Evolutionary conservation across 805 yeast species (phyloP).

Genomic region (Pichia exigua): DNA sequence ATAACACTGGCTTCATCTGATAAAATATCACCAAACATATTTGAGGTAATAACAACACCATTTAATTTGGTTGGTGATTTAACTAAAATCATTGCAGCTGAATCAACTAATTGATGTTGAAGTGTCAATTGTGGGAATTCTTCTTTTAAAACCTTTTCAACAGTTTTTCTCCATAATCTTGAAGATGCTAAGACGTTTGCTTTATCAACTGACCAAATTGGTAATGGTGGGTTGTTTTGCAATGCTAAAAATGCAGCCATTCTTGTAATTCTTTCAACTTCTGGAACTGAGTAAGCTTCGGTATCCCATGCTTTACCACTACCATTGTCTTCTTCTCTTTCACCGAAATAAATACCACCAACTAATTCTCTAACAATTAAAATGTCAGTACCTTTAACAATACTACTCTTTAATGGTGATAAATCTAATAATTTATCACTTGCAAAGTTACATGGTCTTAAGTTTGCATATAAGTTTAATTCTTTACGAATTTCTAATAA

Average conservation of each 20-base stretch:
- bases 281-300: slow-evolving; percentile 84
- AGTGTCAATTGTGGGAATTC: slow-evolving; percentile 87
- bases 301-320: slow-evolving; percentile 87
- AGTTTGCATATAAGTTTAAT: slow-evolving; percentile 86
- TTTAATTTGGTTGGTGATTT: slow-evolving; percentile 86
- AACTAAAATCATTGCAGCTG: slow-evolving; percentile 97
- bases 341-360: slow-evolving; percentile 98
- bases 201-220: slow-evolving; percentile 93
- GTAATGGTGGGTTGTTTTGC: slow-evolving; percentile 89
- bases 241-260: slow-evolving; percentile 97
- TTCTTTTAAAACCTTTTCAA: slow-evolving; percentile 69
- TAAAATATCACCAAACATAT: slow-evolving; percentile 98
- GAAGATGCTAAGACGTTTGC: slow-evolving; percentile 96
- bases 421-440: slow-evolving; percentile 75
- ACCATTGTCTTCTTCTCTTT: slow-evolving; percentile 86
- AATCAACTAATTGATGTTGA: slow-evolving; percentile 94
- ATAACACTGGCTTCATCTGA: slow-evolving; percentile 97
- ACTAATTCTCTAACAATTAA: slow-evolving; percentile 93
- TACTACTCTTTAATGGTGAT: slow-evolving; percentile 80
- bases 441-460: slow-evolving; percentile 93
- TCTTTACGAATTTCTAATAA: slow-evolving; percentile 90
- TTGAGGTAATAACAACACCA: slow-evolving; percentile 87
- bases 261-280: slow-evolving; percentile 91
- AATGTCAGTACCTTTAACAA: slow-evolving; percentile 86
- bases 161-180: slow-evolving; percentile 93